Conservation (phyloP, 352 stramenopile species). For the Lagenidium giganteum region DNA sequence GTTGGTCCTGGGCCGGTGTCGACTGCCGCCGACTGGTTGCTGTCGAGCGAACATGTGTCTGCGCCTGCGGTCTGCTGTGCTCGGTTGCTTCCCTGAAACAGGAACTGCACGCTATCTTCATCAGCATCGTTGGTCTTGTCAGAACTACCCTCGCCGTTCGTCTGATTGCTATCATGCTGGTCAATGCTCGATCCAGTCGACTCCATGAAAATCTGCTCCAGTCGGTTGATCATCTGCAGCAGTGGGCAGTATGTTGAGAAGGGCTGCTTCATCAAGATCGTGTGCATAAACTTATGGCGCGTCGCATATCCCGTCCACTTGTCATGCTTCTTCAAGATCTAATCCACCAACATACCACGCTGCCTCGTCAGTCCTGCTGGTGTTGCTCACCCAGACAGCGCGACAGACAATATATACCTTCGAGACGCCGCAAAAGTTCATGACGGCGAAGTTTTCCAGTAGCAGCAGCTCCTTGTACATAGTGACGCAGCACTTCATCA, state of each 20-base stretch:
- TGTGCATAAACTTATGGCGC: conserved; percentile 87
- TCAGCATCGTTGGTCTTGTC: conserved; percentile 41
- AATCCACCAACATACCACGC: conserved; percentile 6
- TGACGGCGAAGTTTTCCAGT: conserved; percentile 86
- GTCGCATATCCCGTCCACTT: conserved; percentile 91
- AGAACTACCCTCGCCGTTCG: conserved; percentile 4
- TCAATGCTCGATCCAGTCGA: conserved; percentile 83
- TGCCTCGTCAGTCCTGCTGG: neutral
- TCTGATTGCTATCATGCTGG: conserved; percentile 44
- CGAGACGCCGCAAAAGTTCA: conserved; percentile 88
- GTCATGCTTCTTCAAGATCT: conserved; percentile 89
- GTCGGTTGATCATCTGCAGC: conserved; percentile 80
- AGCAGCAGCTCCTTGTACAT: conserved; percentile 85
- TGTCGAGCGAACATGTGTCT: too few relatives aligned
- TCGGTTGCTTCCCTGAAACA: too few relatives aligned
- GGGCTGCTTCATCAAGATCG: conserved; percentile 86
- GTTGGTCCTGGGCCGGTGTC: too few relatives aligned
- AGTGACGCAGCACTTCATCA: conserved; percentile 80
- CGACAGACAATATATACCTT: too few relatives aligned
- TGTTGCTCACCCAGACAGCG: too few relatives aligned
- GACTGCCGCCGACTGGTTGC: too few relatives aligned
- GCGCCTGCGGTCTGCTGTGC: too few relatives aligned
- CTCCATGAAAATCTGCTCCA: conserved; percentile 87
- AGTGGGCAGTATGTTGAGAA: conserved; percentile 83
- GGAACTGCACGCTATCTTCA: conserved; percentile 27